These are phyloP conservation scores for Starmerella khaoyaiensis DNA, from an alignment of 805 yeast species.

Conservation along the genomic window DNA sequence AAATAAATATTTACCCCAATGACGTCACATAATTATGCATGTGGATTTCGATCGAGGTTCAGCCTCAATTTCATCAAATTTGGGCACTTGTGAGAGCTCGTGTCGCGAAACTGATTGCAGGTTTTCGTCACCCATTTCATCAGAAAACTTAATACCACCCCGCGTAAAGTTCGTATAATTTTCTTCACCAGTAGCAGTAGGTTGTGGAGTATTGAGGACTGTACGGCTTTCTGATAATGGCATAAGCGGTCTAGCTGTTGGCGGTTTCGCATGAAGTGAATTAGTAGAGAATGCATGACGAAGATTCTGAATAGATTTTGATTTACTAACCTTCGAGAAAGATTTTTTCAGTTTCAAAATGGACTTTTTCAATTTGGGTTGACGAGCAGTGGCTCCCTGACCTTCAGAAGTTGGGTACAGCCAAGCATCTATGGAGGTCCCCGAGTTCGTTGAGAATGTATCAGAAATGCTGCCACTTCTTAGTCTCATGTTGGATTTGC, in stretches of 20 bases:
- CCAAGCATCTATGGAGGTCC: conserved; percentile 16
- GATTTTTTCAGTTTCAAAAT: conserved; percentile 17
- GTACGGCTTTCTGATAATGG: too few relatives aligned
- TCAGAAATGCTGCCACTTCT: conserved; percentile 3
- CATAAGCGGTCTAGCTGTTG: too few relatives aligned
- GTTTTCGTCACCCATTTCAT: not conserved
- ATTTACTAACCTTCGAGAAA: conserved; percentile 11
- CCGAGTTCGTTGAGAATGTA: conserved; percentile 10
- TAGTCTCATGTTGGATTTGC: conserved; percentile 8
- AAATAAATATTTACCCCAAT: too few relatives aligned
- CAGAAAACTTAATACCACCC: not conserved
- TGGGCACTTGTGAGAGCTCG: conserved; percentile 7
- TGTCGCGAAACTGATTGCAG: conserved; percentile 7
- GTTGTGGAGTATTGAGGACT: too few relatives aligned
- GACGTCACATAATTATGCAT: too few relatives aligned
- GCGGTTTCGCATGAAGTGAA: too few relatives aligned
- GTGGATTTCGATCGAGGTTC: too few relatives aligned
- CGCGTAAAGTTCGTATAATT: too few relatives aligned
- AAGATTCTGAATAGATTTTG: conserved; percentile 16
- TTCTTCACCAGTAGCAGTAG: too few relatives aligned
- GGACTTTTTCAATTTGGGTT: conserved; percentile 14
- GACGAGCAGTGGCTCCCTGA: conserved; percentile 3
- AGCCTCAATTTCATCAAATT: conserved; percentile 12
- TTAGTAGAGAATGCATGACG: conserved; percentile 13
- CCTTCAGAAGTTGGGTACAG: conserved; percentile 11